Evolutionary conservation across 352 stramenopile genomes (phyloP).

Genomic region (Nothophytophthora sp.): DNA sequence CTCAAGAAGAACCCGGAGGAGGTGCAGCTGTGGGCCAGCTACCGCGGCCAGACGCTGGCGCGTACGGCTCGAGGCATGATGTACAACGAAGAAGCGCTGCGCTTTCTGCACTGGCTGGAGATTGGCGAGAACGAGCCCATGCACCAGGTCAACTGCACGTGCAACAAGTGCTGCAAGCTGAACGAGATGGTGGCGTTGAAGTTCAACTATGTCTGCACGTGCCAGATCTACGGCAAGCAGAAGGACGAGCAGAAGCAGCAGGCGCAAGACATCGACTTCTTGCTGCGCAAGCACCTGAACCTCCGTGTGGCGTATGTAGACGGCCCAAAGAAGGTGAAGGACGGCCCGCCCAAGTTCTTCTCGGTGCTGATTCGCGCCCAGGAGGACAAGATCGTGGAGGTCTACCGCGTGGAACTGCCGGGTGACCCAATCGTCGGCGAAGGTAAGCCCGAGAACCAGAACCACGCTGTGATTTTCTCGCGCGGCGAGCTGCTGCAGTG

Average conservation of each 20-base stretch:
- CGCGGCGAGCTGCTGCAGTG: slow-evolving; percentile 82
- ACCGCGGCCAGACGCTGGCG: slow-evolving; percentile 76
- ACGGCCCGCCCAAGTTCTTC: slow-evolving; percentile 80
- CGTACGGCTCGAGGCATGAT: slow-evolving; percentile 86
- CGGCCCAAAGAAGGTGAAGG: slow-evolving; percentile 85
- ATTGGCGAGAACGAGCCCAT: slow-evolving; percentile 87
- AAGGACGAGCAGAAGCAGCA: slow-evolving; percentile 85
- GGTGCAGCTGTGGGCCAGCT: slow-evolving; percentile 79
- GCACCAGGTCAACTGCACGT: slow-evolving; percentile 69
- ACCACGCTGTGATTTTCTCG: slow-evolving; percentile 85
- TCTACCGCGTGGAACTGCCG: slow-evolving; percentile 78
- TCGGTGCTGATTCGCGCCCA: slow-evolving; percentile 74
- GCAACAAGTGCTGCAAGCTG: slow-evolving; percentile 82
- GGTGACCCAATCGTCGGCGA: slow-evolving; percentile 81
- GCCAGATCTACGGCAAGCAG: slow-evolving; percentile 85
- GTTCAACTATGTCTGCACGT: slow-evolving; percentile 88
- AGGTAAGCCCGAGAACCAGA: slow-evolving; percentile 88
- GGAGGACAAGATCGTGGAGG: slow-evolving; percentile 73
- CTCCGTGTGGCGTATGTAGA: slow-evolving; percentile 81
- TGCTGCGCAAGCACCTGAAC: slow-evolving; percentile 72
- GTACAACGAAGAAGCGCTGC: slow-evolving; percentile 85
- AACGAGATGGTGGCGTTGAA: slow-evolving; percentile 83
- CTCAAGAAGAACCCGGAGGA: slow-evolving; percentile 82
- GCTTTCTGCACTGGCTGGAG: slow-evolving; percentile 83
- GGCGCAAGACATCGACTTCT: slow-evolving; percentile 73